phyloP scores from a whole-genome alignment of 1,284 basidiomycete species.

The Rugosomyces carneus region DNA sequence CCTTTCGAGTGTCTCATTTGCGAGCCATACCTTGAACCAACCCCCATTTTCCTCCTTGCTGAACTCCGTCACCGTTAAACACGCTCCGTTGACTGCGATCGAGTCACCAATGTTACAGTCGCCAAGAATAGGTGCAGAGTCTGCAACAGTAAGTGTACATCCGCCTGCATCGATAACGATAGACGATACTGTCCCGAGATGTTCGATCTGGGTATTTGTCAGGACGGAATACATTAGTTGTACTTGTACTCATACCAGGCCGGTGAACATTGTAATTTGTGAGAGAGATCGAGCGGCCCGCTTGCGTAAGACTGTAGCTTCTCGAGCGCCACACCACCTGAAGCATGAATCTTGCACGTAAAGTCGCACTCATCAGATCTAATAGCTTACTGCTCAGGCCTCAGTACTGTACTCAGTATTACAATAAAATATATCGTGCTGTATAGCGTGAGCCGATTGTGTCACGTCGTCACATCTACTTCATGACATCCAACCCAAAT shows the following conservation, averaged over 20 bases:
- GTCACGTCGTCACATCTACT: background rate
- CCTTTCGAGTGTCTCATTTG: conserved; percentile 89
- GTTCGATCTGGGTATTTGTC: conserved; percentile 57
- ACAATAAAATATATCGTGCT: too few species aligned
- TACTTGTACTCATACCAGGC: conserved; percentile 50
- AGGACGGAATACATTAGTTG: too few species aligned
- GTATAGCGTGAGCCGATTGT: too few species aligned
- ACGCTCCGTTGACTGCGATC: conserved; percentile 75
- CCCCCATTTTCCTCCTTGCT: conserved; percentile 53
- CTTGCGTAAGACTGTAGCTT: too few species aligned
- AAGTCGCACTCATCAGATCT: too few species aligned
- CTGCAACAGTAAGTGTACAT: conserved; percentile 78
- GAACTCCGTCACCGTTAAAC: conserved; percentile 90
- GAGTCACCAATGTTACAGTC: conserved; percentile 95
- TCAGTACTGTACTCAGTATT: too few species aligned
- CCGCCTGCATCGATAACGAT: conserved; percentile 65
- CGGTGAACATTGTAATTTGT: conserved; percentile 34
- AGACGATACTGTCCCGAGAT: conserved; percentile 65
- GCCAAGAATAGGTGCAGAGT: conserved; percentile 71
- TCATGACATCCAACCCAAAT: background rate
- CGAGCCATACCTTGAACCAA: conserved; percentile 91
- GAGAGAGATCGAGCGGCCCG: too few species aligned
- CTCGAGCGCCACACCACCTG: background rate
- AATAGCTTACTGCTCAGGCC: too few species aligned
- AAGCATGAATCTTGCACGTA: too few species aligned